phyloP scores from a whole-genome alignment of 352 stramenopile species.

The Phytophthora tentaculata region DNA sequence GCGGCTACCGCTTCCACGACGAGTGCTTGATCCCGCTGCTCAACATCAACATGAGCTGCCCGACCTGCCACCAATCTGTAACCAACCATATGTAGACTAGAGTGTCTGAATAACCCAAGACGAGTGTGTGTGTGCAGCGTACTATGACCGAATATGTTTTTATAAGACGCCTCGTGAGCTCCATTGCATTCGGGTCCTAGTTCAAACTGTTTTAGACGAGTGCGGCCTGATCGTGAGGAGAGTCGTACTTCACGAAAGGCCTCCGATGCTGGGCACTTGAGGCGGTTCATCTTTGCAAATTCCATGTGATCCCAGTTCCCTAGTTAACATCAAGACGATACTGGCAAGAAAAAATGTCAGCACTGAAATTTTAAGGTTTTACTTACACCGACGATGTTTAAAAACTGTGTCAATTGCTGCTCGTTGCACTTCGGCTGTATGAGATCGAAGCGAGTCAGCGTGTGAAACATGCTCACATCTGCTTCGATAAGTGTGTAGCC shows the following conservation, averaged over 20 bases:
- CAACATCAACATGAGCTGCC: constrained; percentile 50
- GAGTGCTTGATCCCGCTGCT: constrained; percentile 53
- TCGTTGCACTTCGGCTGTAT: constrained; percentile 35
- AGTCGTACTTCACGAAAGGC: constrained; percentile 41
- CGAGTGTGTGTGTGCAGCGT: no score
- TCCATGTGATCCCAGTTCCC: constrained; percentile 92
- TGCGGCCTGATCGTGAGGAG: constrained; percentile 35
- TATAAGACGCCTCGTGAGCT: constrained; percentile 14
- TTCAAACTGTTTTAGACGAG: constrained; percentile 2
- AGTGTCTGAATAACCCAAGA: background rate
- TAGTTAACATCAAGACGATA: constrained; percentile 82
- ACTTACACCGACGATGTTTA: constrained; percentile 39
- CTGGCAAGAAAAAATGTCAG: no score
- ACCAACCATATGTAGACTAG: constrained; percentile 20
- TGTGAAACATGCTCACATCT: constrained; percentile 48
- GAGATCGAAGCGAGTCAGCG: constrained; percentile 48
- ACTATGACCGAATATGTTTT: constrained; percentile 14
- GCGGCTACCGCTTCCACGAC: constrained; percentile 58
- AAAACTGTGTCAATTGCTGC: constrained; percentile 46
- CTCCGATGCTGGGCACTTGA: constrained; percentile 70
- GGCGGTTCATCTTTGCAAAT: constrained; percentile 83
- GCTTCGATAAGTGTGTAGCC: constrained; percentile 42
- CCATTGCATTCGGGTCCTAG: no score
- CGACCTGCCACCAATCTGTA: constrained; percentile 33
- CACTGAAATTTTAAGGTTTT: no score